Conservation (phyloP, 2,329 filamentous ascomycete species). For the Capronia americana region DNA sequence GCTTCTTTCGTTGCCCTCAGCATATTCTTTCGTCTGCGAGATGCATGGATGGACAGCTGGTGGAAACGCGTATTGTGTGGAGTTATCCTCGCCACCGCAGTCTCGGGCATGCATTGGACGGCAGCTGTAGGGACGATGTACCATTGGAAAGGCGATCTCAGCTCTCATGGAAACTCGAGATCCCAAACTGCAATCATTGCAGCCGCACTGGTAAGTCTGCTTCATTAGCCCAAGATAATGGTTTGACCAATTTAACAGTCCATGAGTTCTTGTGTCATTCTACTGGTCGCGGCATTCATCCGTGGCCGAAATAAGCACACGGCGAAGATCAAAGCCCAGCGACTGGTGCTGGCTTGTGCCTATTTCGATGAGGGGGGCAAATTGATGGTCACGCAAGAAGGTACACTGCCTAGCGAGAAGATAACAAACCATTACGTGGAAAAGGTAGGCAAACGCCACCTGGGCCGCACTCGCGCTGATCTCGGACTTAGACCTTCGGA, state of each 20-base stretch:
- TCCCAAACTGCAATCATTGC: slow-evolving; percentile 76
- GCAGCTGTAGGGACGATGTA: slow-evolving; percentile 75
- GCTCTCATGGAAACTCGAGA: slow-evolving; percentile 42
- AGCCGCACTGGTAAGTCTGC: slow-evolving; percentile 66
- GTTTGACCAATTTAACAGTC: slow-evolving; percentile 55
- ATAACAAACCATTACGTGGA: slow-evolving; percentile 80
- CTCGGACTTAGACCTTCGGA: slow-evolving; percentile 57
- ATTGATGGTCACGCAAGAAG: slow-evolving; percentile 55
- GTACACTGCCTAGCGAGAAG: slow-evolving; percentile 60
- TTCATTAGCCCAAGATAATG: slow-evolving; percentile 26
- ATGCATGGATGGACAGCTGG: slow-evolving; percentile 78
- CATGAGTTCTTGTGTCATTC: slow-evolving; percentile 65
- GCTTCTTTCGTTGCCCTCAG: slow-evolving; percentile 73
- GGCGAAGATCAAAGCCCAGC: slow-evolving; percentile 66
- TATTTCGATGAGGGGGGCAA: slow-evolving; percentile 53
- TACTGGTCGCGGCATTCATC: slow-evolving; percentile 63
- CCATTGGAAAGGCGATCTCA: slow-evolving; percentile 58
- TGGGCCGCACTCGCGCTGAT: slow-evolving; percentile 1
- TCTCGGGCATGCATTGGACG: slow-evolving; percentile 89
- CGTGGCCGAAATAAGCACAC: slow-evolving; percentile 60
- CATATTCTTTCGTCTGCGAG: slow-evolving; percentile 78
- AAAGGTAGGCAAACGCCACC: slow-evolving; percentile 52
- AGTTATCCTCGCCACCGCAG: slow-evolving; percentile 71
- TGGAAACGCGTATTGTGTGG: slow-evolving; percentile 75
- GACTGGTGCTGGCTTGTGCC: slow-evolving; percentile 58